These are phyloP conservation scores for Fusarium sp. DNA, from an alignment of 2,329 filamentous ascomycete species.

Conservation along the genomic window DNA sequence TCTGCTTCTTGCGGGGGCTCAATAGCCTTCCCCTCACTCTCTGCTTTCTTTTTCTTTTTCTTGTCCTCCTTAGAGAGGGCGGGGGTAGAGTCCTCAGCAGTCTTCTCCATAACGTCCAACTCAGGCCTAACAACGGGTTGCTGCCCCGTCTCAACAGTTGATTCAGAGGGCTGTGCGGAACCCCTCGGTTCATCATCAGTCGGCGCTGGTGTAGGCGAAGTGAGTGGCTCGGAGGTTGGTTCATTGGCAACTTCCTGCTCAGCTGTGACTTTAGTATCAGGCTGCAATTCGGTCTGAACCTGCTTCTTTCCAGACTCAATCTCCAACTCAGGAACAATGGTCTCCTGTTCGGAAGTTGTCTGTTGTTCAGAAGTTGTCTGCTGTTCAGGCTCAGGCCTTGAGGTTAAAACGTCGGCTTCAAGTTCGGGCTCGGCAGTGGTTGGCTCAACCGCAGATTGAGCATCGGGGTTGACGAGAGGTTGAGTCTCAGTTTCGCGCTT, in stretches of 20 bases:
- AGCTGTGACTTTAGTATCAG: conserved; percentile 28
- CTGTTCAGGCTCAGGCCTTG: conserved; percentile 25
- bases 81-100: conserved; percentile 3
- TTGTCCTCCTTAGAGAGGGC: conserved; percentile 40
- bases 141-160: not conserved
- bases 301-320: conserved; percentile 33
- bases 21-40: conserved; percentile 8
- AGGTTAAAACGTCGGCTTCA: conserved; percentile 27
- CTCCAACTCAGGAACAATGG: conserved; percentile 32
- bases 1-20: conserved; percentile 9
- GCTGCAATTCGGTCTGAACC: conserved; percentile 4
- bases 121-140: conserved; percentile 1
- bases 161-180: not conserved
- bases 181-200: conserved; percentile 6
- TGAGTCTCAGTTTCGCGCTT: conserved; percentile 44
- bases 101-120: conserved; percentile 6
- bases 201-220: not conserved
- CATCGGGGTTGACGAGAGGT: conserved; percentile 31
- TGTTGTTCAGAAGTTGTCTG: conserved; percentile 38
- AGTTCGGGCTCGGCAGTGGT: conserved; percentile 26
- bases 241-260: conserved; percentile 20
- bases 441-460: conserved; percentile 28
- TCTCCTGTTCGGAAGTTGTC: conserved; percentile 34
- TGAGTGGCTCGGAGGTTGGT: not conserved
- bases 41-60: conserved; percentile 31